A percentile compares a stretch with the other conserved stretches of the same genome.
phyloP scores from a whole-genome alignment of 1,284 basidiomycete species.

The Marasmius tenuissimus region DNA sequence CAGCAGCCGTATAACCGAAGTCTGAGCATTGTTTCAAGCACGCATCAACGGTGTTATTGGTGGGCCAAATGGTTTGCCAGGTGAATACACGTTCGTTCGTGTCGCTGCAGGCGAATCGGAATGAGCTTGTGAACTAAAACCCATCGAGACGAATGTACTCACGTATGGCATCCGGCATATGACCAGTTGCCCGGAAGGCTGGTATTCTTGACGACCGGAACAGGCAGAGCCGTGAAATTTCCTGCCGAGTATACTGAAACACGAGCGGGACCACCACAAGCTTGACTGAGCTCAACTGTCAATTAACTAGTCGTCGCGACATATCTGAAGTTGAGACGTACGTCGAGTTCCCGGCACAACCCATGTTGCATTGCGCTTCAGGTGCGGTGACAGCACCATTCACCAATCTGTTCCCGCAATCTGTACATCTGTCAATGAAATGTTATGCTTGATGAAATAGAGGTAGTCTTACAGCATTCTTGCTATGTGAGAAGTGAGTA shows the following conservation, averaged over 20 bases:
- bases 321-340: constrained; percentile 30
- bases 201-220: constrained; percentile 55
- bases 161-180: constrained; percentile 70
- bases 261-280: constrained; percentile 70
- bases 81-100: constrained; percentile 47
- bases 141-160: constrained; percentile 19
- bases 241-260: constrained; percentile 64
- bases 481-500: constrained; percentile 20
- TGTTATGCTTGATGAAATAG: neutral
- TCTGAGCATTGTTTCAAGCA: constrained; percentile 65
- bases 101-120: constrained; percentile 19
- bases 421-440: constrained; percentile 29
- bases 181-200: constrained; percentile 60
- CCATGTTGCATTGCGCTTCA: constrained; percentile 62
- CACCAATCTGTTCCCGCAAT: constrained; percentile 62
- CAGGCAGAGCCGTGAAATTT: constrained; percentile 53
- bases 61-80: constrained; percentile 55
- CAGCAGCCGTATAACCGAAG: constrained; percentile 67
- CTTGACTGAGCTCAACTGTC: constrained; percentile 41
- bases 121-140: constrained; percentile 27
- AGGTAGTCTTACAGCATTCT: constrained; percentile 54
- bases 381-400: constrained; percentile 53
- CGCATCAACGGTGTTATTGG: constrained; percentile 59
- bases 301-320: constrained; percentile 7
- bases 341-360: constrained; percentile 64